A percentile compares a stretch with the other conserved stretches of the same genome.
Evolutionary conservation across 768 basidiomycete genomes (phyloP).

Genomic region (Suillus luteus): DNA sequence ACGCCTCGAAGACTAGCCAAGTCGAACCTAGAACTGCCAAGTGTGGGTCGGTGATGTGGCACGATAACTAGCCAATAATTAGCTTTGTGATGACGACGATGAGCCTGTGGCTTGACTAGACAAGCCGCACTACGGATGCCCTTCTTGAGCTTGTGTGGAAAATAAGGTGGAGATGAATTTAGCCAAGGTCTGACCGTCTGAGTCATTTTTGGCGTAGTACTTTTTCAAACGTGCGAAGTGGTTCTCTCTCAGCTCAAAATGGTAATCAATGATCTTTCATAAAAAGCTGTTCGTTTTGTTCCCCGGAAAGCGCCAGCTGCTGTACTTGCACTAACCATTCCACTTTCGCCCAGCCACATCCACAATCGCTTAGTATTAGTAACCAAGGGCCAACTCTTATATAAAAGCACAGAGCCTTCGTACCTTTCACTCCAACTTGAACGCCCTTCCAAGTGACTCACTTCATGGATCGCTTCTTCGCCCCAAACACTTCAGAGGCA

Average conservation of each 20-base stretch:
- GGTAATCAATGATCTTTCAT: background rate
- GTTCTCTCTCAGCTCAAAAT: background rate
- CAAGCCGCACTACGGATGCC: background rate
- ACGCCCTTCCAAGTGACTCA: background rate
- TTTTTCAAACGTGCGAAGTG: background rate
- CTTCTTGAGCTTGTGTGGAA: background rate
- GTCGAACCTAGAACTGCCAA: constrained; percentile 1
- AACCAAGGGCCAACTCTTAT: background rate
- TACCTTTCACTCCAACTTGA: background rate
- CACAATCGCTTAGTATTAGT: background rate
- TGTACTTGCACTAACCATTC: background rate
- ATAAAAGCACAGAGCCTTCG: background rate
- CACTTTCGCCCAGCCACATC: background rate
- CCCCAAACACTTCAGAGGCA: constrained; percentile 75
- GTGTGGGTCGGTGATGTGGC: background rate
- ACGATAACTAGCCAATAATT: background rate
- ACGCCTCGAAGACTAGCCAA: constrained; percentile 3
- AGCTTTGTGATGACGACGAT: background rate
- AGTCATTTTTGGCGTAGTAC: background rate
- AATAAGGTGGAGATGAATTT: background rate
- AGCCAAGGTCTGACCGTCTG: background rate
- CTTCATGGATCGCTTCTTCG: constrained; percentile 69
- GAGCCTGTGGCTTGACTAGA: background rate
- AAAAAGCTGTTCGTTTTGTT: constrained; percentile 1
- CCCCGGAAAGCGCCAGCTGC: background rate